Conservation (phyloP, 371 early-diverging fungal genomes). For the Mucor indicus region DNA sequence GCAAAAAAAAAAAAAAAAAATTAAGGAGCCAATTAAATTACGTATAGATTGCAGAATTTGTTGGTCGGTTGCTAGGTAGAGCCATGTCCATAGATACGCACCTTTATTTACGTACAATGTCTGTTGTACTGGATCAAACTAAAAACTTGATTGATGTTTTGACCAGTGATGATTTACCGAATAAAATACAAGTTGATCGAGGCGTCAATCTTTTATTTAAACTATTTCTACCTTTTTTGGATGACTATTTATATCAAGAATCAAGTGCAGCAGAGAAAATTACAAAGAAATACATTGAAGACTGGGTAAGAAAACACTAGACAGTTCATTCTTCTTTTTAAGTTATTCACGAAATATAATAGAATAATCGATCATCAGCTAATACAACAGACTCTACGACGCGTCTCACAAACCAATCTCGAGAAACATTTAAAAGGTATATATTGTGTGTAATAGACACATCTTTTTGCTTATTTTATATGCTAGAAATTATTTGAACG, state of each 20-base stretch:
- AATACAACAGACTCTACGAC: constrained; percentile 14
- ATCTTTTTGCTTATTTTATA: constrained; percentile 17
- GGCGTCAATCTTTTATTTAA: constrained; percentile 57
- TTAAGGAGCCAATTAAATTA: too few species aligned
- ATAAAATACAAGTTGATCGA: constrained; percentile 30
- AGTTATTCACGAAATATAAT: neutral
- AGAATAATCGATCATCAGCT: constrained; percentile 19
- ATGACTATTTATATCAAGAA: constrained; percentile 66
- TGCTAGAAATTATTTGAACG: constrained; percentile 45
- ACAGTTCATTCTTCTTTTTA: neutral
- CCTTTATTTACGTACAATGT: constrained; percentile 37
- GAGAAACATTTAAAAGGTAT: constrained; percentile 35
- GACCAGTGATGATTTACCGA: constrained; percentile 33
- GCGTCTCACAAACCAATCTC: constrained; percentile 34
- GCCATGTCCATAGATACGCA: constrained; percentile 30
- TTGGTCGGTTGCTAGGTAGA: constrained; percentile 32
- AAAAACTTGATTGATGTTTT: constrained; percentile 45
- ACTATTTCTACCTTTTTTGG: constrained; percentile 69
- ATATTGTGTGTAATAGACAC: neutral
- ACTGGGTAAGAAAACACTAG: constrained; percentile 34
- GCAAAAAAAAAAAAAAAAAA: neutral
- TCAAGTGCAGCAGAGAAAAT: constrained; percentile 28
- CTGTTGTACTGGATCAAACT: constrained; percentile 22
- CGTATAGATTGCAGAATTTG: constrained; percentile 49
- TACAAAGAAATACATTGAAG: constrained; percentile 36